These are phyloP conservation scores for Dendrobium catenatum DNA, from an alignment of 106 monocot genomes.

Conservation along the genomic window DNA sequence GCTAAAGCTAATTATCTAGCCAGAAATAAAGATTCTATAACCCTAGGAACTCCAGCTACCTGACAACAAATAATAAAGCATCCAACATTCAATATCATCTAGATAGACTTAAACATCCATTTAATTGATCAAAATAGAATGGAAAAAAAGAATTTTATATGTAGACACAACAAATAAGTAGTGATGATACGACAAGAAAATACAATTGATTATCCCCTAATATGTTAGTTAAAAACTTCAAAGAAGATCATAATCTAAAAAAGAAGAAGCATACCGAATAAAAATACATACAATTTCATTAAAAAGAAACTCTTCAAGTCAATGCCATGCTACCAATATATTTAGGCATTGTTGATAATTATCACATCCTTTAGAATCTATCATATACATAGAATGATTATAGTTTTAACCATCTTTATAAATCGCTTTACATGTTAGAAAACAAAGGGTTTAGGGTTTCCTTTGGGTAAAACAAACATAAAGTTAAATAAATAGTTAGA, in stretches of 20 bases:
- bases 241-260: neutral
- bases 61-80: slow-evolving; percentile 10
- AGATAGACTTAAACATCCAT: neutral
- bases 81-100: neutral
- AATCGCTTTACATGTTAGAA: too few species aligned
- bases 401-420: too few species aligned
- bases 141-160: neutral
- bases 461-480: too few species aligned
- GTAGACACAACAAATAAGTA: neutral
- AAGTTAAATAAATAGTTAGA: too few species aligned
- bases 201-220: neutral
- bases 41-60: slow-evolving; percentile 80
- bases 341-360: neutral
- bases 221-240: neutral
- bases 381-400: too few species aligned
- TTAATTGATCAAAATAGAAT: neutral
- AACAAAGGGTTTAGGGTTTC: too few species aligned
- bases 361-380: too few species aligned
- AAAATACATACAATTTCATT: neutral
- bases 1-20: slow-evolving; percentile 67
- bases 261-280: neutral
- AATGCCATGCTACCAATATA: neutral
- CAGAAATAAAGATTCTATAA: slow-evolving; percentile 74
- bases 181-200: neutral
- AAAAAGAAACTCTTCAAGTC: neutral